Percentiles rank a stretch among this genome's conserved stretches.
phyloP scores from a whole-genome alignment of 2,329 filamentous ascomycete genomes.

The Xylaria sp. region DNA sequence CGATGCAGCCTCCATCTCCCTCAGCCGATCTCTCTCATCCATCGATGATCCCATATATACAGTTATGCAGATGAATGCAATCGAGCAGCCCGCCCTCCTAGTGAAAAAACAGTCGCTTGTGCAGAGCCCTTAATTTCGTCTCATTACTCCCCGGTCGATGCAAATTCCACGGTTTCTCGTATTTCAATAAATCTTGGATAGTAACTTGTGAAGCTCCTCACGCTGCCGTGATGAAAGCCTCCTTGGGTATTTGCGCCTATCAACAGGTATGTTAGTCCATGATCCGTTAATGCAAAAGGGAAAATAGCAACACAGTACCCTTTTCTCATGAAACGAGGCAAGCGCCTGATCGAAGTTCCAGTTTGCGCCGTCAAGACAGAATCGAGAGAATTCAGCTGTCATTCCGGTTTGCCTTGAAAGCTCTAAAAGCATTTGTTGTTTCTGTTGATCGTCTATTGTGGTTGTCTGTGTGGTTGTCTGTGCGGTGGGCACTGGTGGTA shows the following conservation, averaged over 20 bases:
- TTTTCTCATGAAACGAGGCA: slow-evolving; percentile 78
- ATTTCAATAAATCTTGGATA: not conserved
- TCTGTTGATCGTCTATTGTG: slow-evolving; percentile 58
- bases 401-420: slow-evolving; percentile 83
- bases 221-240: slow-evolving; percentile 55
- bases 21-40: not conserved
- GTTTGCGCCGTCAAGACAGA: slow-evolving; percentile 81
- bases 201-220: slow-evolving; percentile 17
- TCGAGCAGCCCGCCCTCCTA: slow-evolving; percentile 1
- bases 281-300: slow-evolving; percentile 16
- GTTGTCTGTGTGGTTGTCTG: slow-evolving; percentile 42
- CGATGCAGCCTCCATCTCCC: not conserved
- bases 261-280: slow-evolving; percentile 26
- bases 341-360: slow-evolving; percentile 85
- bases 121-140: slow-evolving; percentile 28
- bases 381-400: slow-evolving; percentile 79
- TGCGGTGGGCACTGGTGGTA: slow-evolving; percentile 51
- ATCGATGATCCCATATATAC: slow-evolving; percentile 28
- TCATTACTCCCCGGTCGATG: slow-evolving; percentile 44
- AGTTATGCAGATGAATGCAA: slow-evolving; percentile 10
- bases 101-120: slow-evolving; percentile 36
- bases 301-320: slow-evolving; percentile 61
- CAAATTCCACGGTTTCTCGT: slow-evolving; percentile 30
- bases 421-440: slow-evolving; percentile 78
- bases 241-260: slow-evolving; percentile 59